Evolutionary conservation across 1,284 basidiomycete species (phyloP), one percentile per base, ranked within the genome.

Genomic region (Malassezia cuniculi): DNA sequence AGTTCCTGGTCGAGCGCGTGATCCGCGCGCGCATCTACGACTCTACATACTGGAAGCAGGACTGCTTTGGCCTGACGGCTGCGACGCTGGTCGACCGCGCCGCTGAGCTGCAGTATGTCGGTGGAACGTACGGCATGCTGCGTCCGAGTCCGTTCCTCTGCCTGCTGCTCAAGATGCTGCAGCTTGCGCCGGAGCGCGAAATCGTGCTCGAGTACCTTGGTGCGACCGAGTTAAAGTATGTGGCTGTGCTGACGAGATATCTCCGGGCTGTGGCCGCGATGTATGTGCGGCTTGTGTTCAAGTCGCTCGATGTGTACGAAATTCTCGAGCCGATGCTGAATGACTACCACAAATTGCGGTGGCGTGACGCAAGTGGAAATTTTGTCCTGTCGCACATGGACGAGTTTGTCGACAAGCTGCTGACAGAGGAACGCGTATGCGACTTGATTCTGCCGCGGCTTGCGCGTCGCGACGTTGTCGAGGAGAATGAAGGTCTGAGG

Each of bases 1-100:
- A 95, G 85, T 87, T 80, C 70, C 73, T 99, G 65, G 82, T 99
- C 32, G 93, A 97, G 73, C 93, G 87, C 39, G 82, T 95, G 49
- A 87, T 97, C 53, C 79, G 93, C 32, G 82, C 81, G 58, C 79
- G 93, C 43, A 94, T 99, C 48, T 97, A 94, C 73, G 90, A 95
- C 68, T 83, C 83, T 0, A 71, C 76, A 12, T 99, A 79, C 70
- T 99, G 93, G 93, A 97, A 94, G 69, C 86, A 94, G 36, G 65
- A 70, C 48, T 57, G 48, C 34, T 52, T 54, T 47, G 32, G 68
- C 81, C 54, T 71, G 20, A 69, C 58, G 18, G 87, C 93, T 15
- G 87, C 87, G 61, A 81, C 77, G 25, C 72, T 99, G 33, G 93
- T 97, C 50, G 89, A 97, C 69, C 83, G 83, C 58, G 82, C 89